Percentiles rank a stretch among this genome's conserved stretches.
phyloP scores from a whole-genome alignment of 768 basidiomycete genomes.

The Rhizopogon vesiculosus region DNA sequence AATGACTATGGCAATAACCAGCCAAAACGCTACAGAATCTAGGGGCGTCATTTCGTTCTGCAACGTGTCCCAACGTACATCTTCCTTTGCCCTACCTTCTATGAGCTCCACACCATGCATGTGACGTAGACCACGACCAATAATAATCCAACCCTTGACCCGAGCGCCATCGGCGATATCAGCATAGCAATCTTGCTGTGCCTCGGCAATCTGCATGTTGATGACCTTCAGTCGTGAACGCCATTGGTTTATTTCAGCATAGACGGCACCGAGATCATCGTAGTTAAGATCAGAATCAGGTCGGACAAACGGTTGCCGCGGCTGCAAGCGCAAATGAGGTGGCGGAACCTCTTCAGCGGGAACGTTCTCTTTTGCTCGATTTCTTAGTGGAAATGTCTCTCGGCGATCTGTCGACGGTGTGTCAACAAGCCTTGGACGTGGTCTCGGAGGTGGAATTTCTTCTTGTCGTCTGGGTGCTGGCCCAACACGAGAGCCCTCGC shows the following conservation, averaged over 20 bases:
- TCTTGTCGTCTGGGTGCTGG: slow-evolving; percentile 10
- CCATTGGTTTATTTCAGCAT: slow-evolving; percentile 66
- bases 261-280: slow-evolving; percentile 59
- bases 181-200: slow-evolving; percentile 61
- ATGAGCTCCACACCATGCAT: slow-evolving; percentile 65
- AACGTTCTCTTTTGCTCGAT: slow-evolving; percentile 24
- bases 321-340: slow-evolving; percentile 65
- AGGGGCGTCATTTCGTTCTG: slow-evolving; percentile 50
- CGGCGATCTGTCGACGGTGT: slow-evolving; percentile 31
- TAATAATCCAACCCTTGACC: slow-evolving; percentile 75
- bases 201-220: slow-evolving; percentile 67
- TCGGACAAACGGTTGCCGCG: slow-evolving; percentile 65
- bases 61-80: slow-evolving; percentile 76
- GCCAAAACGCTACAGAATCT: slow-evolving; percentile 53
- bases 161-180: slow-evolving; percentile 67
- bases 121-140: slow-evolving; percentile 62
- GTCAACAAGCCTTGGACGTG: slow-evolving; percentile 7
- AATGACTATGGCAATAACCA: slow-evolving; percentile 43
- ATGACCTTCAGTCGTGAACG: slow-evolving; percentile 66
- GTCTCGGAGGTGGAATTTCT: slow-evolving; percentile 1
- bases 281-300: slow-evolving; percentile 71
- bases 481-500: slow-evolving; percentile 15
- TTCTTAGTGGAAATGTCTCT: slow-evolving; percentile 63
- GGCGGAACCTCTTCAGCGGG: slow-evolving; percentile 42
- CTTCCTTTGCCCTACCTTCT: slow-evolving; percentile 78